Conservation (phyloP, 768 basidiomycete species). For the Xerocomellus intermedius region DNA sequence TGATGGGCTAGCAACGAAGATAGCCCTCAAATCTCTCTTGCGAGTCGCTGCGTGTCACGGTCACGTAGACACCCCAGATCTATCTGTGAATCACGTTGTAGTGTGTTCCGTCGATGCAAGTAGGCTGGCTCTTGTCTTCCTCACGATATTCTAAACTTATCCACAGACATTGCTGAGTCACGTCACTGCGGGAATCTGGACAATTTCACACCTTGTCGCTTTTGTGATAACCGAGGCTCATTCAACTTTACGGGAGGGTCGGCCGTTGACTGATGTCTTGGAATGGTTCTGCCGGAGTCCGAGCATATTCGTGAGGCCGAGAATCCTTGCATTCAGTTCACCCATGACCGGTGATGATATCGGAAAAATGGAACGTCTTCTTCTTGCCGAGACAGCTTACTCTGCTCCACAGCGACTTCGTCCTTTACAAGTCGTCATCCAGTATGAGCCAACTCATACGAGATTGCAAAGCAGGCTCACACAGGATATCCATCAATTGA, state of each 20-base stretch:
- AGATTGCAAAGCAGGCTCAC: constrained; percentile 42
- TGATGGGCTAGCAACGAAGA: constrained; percentile 15
- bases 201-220: constrained; percentile 44
- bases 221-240: constrained; percentile 47
- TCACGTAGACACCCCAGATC: constrained; percentile 15
- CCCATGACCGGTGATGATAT: constrained; percentile 29
- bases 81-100: constrained; percentile 34
- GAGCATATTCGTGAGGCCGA: constrained; percentile 38
- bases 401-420: constrained; percentile 35
- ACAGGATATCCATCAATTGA: constrained; percentile 46
- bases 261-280: constrained; percentile 45
- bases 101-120: constrained; percentile 43
- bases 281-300: constrained; percentile 43
- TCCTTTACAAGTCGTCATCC: constrained; percentile 52
- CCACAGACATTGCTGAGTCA: constrained; percentile 41
- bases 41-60: constrained; percentile 15
- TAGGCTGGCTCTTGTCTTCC: constrained; percentile 4
- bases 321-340: constrained; percentile 41
- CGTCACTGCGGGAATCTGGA: constrained; percentile 36
- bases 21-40: constrained; percentile 17
- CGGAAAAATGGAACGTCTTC: constrained; percentile 37
- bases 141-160: constrained; percentile 3
- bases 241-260: constrained; percentile 35
- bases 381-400: constrained; percentile 43
- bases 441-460: constrained; percentile 45